These are phyloP conservation scores for Tranzscheliella williamsii DNA, from an alignment of 1,284 basidiomycete genomes.

Conservation along the genomic window DNA sequence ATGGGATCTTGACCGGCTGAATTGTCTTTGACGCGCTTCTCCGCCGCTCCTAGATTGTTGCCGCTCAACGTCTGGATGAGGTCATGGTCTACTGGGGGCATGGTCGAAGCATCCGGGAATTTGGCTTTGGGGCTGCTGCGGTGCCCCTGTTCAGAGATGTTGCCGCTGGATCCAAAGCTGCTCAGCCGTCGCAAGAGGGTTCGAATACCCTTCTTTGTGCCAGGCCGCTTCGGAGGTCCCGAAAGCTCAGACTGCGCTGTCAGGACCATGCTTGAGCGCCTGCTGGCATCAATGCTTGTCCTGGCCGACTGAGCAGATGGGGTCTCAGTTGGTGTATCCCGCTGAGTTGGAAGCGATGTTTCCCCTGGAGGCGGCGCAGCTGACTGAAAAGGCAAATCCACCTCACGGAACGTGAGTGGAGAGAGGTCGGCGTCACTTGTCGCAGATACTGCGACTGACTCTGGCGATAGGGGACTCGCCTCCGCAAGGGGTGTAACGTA, in stretches of 20 bases:
- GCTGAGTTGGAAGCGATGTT: neutral
- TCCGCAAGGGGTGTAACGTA: constrained; percentile 17
- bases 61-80: constrained; percentile 15
- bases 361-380: too few species aligned
- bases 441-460: constrained; percentile 18
- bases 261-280: constrained; percentile 9
- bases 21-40: too few species aligned
- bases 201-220: constrained; percentile 12
- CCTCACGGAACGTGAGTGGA: constrained; percentile 19
- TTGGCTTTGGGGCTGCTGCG: constrained; percentile 20
- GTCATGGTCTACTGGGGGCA: constrained; percentile 26
- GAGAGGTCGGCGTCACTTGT: constrained; percentile 27
- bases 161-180: constrained; percentile 28
- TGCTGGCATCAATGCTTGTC: constrained; percentile 7
- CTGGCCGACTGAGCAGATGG: neutral
- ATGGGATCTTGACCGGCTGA: too few species aligned
- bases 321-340: neutral
- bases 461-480: constrained; percentile 12
- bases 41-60: too few species aligned
- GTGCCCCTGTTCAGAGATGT: constrained; percentile 1
- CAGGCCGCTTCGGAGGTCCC: neutral
- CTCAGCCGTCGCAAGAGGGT: constrained; percentile 32
- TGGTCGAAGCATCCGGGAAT: constrained; percentile 22
- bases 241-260: neutral
- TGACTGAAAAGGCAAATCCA: constrained; percentile 14